Base-by-base conservation (phyloP, 352 stramenopile genomes). In the Blastocystis sp. region DNA sequence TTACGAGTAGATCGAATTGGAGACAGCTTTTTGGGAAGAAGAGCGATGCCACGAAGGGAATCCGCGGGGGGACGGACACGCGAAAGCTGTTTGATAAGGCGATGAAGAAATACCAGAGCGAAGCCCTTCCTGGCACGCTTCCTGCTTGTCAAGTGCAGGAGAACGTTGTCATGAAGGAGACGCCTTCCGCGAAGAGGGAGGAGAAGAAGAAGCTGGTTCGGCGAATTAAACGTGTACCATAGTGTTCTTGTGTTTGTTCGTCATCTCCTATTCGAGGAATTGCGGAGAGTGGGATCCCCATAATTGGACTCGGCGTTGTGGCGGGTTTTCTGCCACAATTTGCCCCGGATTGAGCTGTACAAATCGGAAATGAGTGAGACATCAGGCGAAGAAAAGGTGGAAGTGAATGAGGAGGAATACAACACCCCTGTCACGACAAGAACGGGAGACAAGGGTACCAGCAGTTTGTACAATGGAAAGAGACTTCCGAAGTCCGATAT, bases 401-500 rank as follows among this genome's bases (percentile, higher is more conserved):
- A 56, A 14, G 48, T 14, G 48, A 56, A 7, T 7, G 48, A 56
- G 14, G 48, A 56, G 48, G 48, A 17, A 14, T 56, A 56, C 14
- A 14, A 56, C 48, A 56, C 48, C 5, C 48, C 48, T 56, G 48
- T 79, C 28, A 79, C 69, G 2, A 96, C 94, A 59, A 94, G 94
- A 82, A 95, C 93, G 0, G 94, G 94, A 59, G 94, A 97, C 89
- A 96, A 95, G 89, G 94, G 93, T 67, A 95, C 92, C 77, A 96
- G 93, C 64, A 92, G 94, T 89, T 91, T 96, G 76, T 96, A 95
- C 89, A 95, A 94, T 84, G 93, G 94, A 74, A 93, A 96, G 90
- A 91, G 93, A 17, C 91, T 93, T 23, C 88, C 90, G 78, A 96
- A 96, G 90, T 91, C 93, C 88, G 92, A 96, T 89, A 84, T 82